Percentiles rank a stretch among this genome's conserved stretches.
Evolutionary conservation across 73 alveolate species (phyloP).

Genomic region (Blepharisma japonicum): DNA sequence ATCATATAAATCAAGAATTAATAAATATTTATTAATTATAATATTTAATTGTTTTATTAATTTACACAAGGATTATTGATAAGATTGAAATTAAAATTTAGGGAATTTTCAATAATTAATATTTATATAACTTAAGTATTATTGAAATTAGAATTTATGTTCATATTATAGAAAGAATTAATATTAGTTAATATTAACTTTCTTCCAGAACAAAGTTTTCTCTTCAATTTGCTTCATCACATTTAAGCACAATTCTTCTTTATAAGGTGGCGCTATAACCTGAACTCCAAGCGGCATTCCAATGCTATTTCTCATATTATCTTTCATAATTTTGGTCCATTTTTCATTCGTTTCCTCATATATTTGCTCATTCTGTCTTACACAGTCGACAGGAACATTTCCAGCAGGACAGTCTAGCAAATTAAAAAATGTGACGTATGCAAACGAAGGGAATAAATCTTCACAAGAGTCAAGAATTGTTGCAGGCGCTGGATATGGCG

Average conservation of each 20-base stretch:
- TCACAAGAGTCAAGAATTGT: slow-evolving; percentile 3
- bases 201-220: too few relatives aligned
- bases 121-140: too few relatives aligned
- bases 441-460: slow-evolving; percentile 4
- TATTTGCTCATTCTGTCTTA: not conserved
- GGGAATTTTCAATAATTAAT: too few relatives aligned
- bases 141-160: too few relatives aligned
- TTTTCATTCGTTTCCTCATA: not conserved
- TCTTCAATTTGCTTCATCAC: slow-evolving; percentile 62
- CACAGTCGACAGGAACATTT: not conserved
- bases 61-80: too few relatives aligned
- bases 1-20: too few relatives aligned
- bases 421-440: not conserved
- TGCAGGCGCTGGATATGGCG: slow-evolving; percentile 23
- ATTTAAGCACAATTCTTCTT: slow-evolving; percentile 58
- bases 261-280: slow-evolving; percentile 45
- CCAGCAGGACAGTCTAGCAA: slow-evolving; percentile 6
- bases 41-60: too few relatives aligned
- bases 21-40: too few relatives aligned
- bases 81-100: too few relatives aligned
- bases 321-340: slow-evolving; percentile 24
- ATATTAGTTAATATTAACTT: too few relatives aligned
- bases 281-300: slow-evolving; percentile 72
- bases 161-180: too few relatives aligned
- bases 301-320: slow-evolving; percentile 36